A percentile compares a stretch with the other conserved stretches of the same genome.
These are phyloP conservation scores for Centella asiatica DNA, from an alignment of 129 eudicot genomes.

Conservation along the genomic window DNA sequence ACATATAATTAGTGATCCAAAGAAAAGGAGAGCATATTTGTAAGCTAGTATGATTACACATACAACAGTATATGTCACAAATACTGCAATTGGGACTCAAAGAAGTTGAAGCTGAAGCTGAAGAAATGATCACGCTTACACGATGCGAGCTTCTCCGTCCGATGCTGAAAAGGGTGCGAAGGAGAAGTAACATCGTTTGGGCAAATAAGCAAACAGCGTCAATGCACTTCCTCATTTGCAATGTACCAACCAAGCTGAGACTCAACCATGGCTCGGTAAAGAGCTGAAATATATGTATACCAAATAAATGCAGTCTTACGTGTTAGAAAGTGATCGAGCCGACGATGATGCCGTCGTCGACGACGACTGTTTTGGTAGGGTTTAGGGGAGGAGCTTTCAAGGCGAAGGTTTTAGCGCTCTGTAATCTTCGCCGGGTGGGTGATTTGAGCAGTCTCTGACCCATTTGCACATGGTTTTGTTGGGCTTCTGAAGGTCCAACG, in stretches of 20 bases:
- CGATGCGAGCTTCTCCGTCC: slow-evolving; percentile 36
- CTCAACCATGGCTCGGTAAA: not conserved
- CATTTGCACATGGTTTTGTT: not conserved
- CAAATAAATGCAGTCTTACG: not conserved
- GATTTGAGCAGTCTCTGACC: not conserved
- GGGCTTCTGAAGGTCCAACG: not conserved
- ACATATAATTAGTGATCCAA: slow-evolving; percentile 37
- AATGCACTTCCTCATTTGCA: slow-evolving; percentile 6
- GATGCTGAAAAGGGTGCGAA: slow-evolving; percentile 41
- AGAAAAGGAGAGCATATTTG: slow-evolving; percentile 19
- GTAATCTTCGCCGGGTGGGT: not conserved
- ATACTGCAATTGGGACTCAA: not conserved
- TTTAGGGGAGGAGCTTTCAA: slow-evolving; percentile 1
- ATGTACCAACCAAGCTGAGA: too few relatives aligned
- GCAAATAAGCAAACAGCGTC: slow-evolving; percentile 11
- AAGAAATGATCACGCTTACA: slow-evolving; percentile 36
- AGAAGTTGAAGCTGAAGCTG: slow-evolving; percentile 17
- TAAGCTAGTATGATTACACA: slow-evolving; percentile 4
- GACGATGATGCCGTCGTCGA: not conserved
- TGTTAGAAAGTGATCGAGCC: not conserved
- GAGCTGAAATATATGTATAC: not conserved
- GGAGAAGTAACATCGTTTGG: slow-evolving; percentile 51
- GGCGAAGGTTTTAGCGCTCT: not conserved
- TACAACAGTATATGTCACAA: slow-evolving; percentile 3
- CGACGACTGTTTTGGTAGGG: not conserved